These are phyloP conservation scores for Coprinellus aureogranulatus DNA, from an alignment of 768 basidiomycete species.

Conservation along the genomic window DNA sequence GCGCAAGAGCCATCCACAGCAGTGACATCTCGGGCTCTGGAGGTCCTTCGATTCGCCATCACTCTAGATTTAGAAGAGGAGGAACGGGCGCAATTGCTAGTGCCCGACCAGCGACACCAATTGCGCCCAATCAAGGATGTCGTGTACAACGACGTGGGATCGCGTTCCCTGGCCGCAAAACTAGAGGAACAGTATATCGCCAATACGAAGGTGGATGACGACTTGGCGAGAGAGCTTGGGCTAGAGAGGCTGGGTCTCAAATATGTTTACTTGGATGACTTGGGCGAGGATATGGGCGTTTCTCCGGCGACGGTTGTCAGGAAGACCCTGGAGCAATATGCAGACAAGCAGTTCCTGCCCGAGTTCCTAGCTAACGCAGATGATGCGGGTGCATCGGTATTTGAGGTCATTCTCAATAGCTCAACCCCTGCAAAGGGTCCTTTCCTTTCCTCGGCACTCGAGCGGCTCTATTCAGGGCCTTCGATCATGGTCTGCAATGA, in stretches of 20 bases:
- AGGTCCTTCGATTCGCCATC: conserved; percentile 28
- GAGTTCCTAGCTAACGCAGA: conserved; percentile 56
- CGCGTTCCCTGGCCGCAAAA: conserved; percentile 18
- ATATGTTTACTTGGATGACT: conserved; percentile 23
- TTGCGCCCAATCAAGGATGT: conserved; percentile 29
- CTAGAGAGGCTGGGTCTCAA: conserved; percentile 35
- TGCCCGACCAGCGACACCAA: conserved; percentile 29
- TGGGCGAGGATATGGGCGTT: conserved; percentile 42
- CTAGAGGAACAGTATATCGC: conserved; percentile 24
- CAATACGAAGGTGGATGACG: conserved; percentile 30
- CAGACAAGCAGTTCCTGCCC: conserved; percentile 38
- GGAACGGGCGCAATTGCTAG: conserved; percentile 26
- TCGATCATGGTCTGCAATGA: conserved; percentile 47
- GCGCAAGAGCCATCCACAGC: conserved; percentile 4
- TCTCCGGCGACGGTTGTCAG: conserved; percentile 40
- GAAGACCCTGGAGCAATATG: conserved; percentile 41
- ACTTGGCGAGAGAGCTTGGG: conserved; percentile 27
- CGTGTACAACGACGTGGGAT: conserved; percentile 43
- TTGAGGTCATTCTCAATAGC: conserved; percentile 40
- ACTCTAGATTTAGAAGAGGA: conserved; percentile 15
- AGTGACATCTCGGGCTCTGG: no score
- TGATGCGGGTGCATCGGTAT: conserved; percentile 46
- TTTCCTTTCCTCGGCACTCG: conserved; percentile 35
- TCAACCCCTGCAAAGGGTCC: neutral
- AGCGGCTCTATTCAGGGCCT: conserved; percentile 30